phyloP scores from a whole-genome alignment of 192 early-diverging fungal species.

The Coemansia sp. region DNA sequence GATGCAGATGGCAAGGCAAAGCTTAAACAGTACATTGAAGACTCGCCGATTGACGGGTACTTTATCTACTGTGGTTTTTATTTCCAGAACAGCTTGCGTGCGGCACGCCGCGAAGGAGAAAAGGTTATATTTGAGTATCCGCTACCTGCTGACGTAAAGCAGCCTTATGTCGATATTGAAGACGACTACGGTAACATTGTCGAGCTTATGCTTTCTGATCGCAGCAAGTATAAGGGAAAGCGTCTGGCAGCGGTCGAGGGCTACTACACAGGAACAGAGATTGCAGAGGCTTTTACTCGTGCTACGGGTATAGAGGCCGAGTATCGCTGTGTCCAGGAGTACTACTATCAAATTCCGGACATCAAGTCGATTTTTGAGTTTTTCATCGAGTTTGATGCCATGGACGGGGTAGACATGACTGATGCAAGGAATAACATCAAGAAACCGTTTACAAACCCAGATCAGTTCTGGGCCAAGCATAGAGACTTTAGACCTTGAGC shows the following conservation, averaged over 20 bases:
- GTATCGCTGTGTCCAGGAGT: background rate
- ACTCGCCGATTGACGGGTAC: background rate
- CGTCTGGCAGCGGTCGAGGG: background rate
- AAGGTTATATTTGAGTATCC: conserved; percentile 1
- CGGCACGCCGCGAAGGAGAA: background rate
- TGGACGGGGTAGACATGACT: too few species aligned
- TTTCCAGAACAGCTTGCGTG: conserved; percentile 2
- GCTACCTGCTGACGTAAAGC: background rate
- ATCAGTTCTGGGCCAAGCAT: too few species aligned
- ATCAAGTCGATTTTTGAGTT: too few species aligned
- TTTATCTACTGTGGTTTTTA: conserved; percentile 3
- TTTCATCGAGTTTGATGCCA: too few species aligned
- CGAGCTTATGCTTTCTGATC: background rate
- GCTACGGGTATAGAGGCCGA: background rate
- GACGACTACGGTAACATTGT: conserved; percentile 4
- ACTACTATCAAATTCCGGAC: too few species aligned
- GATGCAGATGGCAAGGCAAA: too few species aligned
- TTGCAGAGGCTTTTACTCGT: conserved; percentile 1
- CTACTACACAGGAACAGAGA: background rate
- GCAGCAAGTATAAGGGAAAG: background rate
- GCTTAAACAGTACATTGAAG: too few species aligned
- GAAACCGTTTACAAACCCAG: too few species aligned
- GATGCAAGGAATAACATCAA: too few species aligned
- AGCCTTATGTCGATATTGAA: conserved; percentile 4
- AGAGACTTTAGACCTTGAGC: too few species aligned